Evolutionary conservation across 163 green algal species (phyloP).

Genomic region (Scenedesmus sp.): DNA sequence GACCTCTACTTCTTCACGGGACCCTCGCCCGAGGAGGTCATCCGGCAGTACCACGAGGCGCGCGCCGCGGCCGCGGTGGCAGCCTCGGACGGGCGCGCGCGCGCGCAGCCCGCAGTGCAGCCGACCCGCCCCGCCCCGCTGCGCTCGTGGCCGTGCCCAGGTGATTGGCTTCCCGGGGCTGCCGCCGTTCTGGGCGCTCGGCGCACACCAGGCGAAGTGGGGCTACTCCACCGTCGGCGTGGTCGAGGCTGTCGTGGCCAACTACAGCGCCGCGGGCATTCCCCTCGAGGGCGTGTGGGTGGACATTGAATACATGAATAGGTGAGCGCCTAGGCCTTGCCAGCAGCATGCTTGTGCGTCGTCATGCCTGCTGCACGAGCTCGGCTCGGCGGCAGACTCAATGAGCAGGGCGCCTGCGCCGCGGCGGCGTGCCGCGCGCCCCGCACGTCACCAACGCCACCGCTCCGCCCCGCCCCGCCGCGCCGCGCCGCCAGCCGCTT

Average conservation of each 20-base stretch:
- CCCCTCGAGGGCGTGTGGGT: constrained; percentile 71
- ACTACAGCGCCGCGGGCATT: constrained; percentile 62
- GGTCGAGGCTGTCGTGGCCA: constrained; percentile 60
- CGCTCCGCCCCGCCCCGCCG: too few relatives aligned
- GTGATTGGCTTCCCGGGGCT: constrained; percentile 67
- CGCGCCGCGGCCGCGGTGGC: too few relatives aligned
- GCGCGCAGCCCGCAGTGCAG: too few relatives aligned
- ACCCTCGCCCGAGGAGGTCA: constrained; percentile 57
- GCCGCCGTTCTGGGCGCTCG: constrained; percentile 72
- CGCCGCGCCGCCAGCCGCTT: too few relatives aligned
- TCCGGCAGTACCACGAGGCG: constrained; percentile 66
- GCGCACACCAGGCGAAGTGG: constrained; percentile 74
- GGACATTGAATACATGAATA: constrained; percentile 82
- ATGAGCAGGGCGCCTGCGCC: too few relatives aligned
- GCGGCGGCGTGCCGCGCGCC: too few relatives aligned
- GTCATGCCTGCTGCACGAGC: background rate
- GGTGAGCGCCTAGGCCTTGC: background rate
- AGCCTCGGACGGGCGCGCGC: too few relatives aligned
- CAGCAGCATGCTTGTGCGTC: background rate
- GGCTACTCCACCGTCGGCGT: constrained; percentile 62
- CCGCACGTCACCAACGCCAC: too few relatives aligned
- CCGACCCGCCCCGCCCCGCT: too few relatives aligned
- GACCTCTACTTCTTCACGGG: constrained; percentile 71
- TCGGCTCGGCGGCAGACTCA: too few relatives aligned
- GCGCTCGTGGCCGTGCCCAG: too few relatives aligned